These are phyloP conservation scores for Candida ficus DNA, from an alignment of 805 yeast genomes.

Conservation along the genomic window DNA sequence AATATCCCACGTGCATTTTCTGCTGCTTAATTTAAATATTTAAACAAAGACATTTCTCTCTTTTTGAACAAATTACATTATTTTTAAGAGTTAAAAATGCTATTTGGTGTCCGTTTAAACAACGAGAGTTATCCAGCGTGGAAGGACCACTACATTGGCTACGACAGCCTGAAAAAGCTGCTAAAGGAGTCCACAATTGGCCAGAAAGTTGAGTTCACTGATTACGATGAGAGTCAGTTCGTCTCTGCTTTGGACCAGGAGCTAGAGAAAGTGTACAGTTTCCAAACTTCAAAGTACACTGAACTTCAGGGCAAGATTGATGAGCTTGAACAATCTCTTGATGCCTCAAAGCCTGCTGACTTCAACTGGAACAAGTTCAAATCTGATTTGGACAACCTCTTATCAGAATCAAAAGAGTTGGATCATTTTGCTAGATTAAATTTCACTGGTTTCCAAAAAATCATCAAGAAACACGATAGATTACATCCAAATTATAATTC, in stretches of 20 bases:
- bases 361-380: constrained; percentile 62
- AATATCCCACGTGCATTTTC: constrained; percentile 1
- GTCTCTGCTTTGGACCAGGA: constrained; percentile 64
- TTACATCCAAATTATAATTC: constrained; percentile 74
- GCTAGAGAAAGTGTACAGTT: constrained; percentile 70
- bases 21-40: neutral
- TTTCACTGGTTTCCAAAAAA: constrained; percentile 91
- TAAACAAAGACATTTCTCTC: neutral
- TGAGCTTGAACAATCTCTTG: constrained; percentile 55
- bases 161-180: constrained; percentile 58
- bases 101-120: constrained; percentile 79
- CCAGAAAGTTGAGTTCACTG: constrained; percentile 47
- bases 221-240: constrained; percentile 65
- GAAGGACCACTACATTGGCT: constrained; percentile 68
- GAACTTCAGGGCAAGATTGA: constrained; percentile 61
- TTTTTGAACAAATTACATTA: neutral
- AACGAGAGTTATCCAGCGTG: constrained; percentile 85
- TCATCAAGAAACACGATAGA: constrained; percentile 94
- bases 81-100: constrained; percentile 55
- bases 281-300: constrained; percentile 63
- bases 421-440: constrained; percentile 89
- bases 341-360: constrained; percentile 32
- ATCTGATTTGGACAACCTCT: constrained; percentile 61
- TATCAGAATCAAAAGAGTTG: constrained; percentile 74
- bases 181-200: constrained; percentile 61